Evolutionary conservation across 352 stramenopile species (phyloP).

Genomic region (Globisporangium viniferum): DNA sequence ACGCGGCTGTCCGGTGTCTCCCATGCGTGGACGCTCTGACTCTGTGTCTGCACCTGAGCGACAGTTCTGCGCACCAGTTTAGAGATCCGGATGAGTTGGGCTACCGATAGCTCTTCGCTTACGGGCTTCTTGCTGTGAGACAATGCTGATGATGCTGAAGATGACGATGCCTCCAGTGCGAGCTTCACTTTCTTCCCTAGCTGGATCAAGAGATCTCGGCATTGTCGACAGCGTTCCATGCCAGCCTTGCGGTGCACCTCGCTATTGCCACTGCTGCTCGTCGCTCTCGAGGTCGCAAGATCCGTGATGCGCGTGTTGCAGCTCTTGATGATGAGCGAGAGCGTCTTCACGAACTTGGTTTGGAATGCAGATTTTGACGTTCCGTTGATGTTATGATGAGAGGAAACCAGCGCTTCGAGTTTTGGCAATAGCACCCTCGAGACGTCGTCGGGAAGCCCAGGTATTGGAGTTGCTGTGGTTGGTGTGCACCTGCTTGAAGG

Average conservation of each 20-base stretch:
- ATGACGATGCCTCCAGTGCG: neutral
- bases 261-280: constrained; percentile 4
- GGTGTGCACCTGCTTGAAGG: neutral
- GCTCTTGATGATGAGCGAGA: constrained; percentile 25
- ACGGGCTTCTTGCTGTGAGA: neutral
- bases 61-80: constrained; percentile 24
- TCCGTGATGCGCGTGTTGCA: constrained; percentile 35
- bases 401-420: constrained; percentile 13
- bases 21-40: constrained; percentile 32
- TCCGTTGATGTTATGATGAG: constrained; percentile 7
- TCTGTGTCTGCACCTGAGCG: constrained; percentile 24
- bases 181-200: constrained; percentile 39
- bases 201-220: constrained; percentile 40
- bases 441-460: constrained; percentile 22
- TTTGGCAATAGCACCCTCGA: constrained; percentile 9
- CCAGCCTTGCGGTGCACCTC: constrained; percentile 27
- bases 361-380: constrained; percentile 4
- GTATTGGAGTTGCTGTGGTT: constrained; percentile 12
- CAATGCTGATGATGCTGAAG: neutral
- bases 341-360: constrained; percentile 12
- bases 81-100: constrained; percentile 11
- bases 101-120: constrained; percentile 5
- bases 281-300: constrained; percentile 19
- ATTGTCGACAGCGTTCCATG: constrained; percentile 33
- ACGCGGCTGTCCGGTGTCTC: constrained; percentile 45